Evolutionary conservation across 2,329 filamentous ascomycete species (phyloP).

Genomic region (Aphanoascus verrucosus): DNA sequence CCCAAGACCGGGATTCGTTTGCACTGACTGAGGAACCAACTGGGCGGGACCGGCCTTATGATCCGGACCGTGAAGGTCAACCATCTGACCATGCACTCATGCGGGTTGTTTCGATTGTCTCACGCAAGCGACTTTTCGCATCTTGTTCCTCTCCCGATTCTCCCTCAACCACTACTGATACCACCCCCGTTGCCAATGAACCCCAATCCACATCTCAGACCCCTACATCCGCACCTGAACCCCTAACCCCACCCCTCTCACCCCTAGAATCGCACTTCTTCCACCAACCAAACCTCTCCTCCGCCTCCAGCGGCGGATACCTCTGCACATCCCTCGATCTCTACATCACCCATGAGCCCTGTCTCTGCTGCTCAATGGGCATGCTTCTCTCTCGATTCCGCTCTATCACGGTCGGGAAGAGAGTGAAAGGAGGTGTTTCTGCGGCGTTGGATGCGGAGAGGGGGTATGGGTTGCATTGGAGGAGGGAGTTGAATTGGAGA

Average conservation of each 20-base stretch:
- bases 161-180: background rate
- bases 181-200: slow-evolving; percentile 11
- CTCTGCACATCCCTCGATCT: slow-evolving; percentile 88
- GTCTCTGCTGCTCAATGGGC: slow-evolving; percentile 93
- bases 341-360: slow-evolving; percentile 91
- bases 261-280: slow-evolving; percentile 33
- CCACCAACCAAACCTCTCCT: slow-evolving; percentile 59
- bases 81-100: slow-evolving; percentile 39
- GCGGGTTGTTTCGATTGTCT: slow-evolving; percentile 35
- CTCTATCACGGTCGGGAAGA: slow-evolving; percentile 65
- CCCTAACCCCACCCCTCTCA: slow-evolving; percentile 14
- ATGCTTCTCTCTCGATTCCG: slow-evolving; percentile 89
- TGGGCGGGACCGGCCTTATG: slow-evolving; percentile 15
- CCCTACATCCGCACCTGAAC: background rate
- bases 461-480: slow-evolving; percentile 55
- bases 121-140: slow-evolving; percentile 28
- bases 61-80: slow-evolving; percentile 32
- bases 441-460: slow-evolving; percentile 17
- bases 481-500: slow-evolving; percentile 45
- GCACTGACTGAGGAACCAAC: background rate
- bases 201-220: slow-evolving; percentile 1
- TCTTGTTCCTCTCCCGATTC: too few species aligned
- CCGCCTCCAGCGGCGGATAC: slow-evolving; percentile 70
- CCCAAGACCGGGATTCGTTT: background rate
- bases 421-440: slow-evolving; percentile 47